Evolutionary conservation across 2,329 filamentous ascomycete genomes (phyloP).

Genomic region (Apiospora kogelbergensis): DNA sequence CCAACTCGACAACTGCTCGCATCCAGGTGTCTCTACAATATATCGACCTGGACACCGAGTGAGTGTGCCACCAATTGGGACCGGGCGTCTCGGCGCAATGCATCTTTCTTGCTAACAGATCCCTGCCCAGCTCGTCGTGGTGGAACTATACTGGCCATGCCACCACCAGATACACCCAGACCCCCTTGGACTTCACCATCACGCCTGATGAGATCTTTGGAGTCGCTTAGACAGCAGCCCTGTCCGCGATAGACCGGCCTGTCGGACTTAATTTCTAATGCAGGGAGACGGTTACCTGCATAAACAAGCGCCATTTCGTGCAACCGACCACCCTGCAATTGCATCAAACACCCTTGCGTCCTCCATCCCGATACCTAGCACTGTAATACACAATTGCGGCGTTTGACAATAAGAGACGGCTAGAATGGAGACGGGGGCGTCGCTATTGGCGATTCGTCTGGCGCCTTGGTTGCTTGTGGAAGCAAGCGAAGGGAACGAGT

Average conservation of each 20-base stretch:
- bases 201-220: conserved; percentile 27
- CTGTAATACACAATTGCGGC: neutral
- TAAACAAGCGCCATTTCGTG: neutral
- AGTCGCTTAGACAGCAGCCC: conserved; percentile 20
- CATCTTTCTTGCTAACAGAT: conserved; percentile 15
- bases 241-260: neutral
- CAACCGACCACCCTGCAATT: neutral
- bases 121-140: conserved; percentile 23
- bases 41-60: conserved; percentile 26
- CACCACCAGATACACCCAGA: conserved; percentile 23
- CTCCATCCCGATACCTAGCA: neutral
- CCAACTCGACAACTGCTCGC: conserved; percentile 16
- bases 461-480: neutral
- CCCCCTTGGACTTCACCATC: conserved; percentile 30
- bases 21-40: conserved; percentile 33
- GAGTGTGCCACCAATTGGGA: conserved; percentile 14
- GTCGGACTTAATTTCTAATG: conserved; percentile 2
- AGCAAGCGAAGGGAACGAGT: neutral
- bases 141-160: conserved; percentile 35
- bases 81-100: neutral
- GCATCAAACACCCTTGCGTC: neutral
- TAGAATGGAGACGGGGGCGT: neutral
- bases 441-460: neutral
- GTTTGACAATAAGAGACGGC: neutral
- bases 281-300: neutral